These are phyloP conservation scores for Quercus parvula DNA, from an alignment of 306 rosid species.

Conservation along the genomic window DNA sequence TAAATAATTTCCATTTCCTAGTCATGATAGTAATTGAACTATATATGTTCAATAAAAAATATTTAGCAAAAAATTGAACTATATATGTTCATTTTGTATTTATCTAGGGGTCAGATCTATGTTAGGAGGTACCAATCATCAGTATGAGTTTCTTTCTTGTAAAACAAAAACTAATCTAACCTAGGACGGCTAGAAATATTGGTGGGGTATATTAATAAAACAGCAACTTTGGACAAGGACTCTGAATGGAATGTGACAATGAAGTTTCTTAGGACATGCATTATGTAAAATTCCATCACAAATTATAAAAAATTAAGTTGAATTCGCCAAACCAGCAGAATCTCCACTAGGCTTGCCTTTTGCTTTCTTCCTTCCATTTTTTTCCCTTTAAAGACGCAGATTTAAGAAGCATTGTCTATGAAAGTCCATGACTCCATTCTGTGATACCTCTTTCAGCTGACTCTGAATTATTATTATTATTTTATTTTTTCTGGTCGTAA, in stretches of 20 bases:
- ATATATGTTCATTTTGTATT: no score
- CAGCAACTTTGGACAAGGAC: no score
- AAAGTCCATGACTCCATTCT: not conserved
- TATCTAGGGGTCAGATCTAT: not conserved
- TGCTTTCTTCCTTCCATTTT: not conserved
- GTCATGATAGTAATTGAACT: not conserved
- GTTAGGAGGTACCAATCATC: not conserved
- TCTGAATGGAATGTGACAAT: no score
- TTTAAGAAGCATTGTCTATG: not conserved
- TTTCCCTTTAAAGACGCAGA: not conserved
- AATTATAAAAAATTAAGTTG: not conserved
- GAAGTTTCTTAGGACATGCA: no score
- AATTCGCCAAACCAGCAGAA: not conserved
- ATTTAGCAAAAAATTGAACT: no score
- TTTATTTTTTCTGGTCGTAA: not conserved
- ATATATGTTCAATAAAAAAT: no score
- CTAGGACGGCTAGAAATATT: no score
- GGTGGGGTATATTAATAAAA: no score
- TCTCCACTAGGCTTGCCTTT: not conserved
- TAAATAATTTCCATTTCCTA: not conserved
- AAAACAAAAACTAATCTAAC: no score
- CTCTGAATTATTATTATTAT: not conserved
- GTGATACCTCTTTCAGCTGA: not conserved
- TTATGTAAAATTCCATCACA: no score
- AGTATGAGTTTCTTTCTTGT: not conserved